Evolutionary conservation across 2,329 filamentous ascomycete species (phyloP).

Genomic region (Botrytis porri): DNA sequence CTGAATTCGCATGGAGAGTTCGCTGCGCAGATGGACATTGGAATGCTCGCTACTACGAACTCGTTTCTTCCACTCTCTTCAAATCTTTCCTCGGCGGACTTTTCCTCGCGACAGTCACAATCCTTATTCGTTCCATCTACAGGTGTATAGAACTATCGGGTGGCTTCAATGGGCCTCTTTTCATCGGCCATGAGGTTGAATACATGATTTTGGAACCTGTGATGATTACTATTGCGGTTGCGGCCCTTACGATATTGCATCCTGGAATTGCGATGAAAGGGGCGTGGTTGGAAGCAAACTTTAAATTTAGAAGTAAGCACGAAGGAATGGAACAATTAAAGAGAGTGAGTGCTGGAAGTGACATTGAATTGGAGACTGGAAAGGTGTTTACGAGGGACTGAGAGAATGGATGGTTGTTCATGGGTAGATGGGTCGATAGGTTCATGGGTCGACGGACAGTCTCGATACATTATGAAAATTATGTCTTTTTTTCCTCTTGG

Average conservation of each 20-base stretch:
- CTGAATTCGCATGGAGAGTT: constrained; percentile 27
- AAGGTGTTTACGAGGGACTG: neutral
- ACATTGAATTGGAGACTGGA: neutral
- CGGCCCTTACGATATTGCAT: constrained; percentile 47
- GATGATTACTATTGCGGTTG: constrained; percentile 48
- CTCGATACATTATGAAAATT: neutral
- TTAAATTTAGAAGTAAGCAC: constrained; percentile 24
- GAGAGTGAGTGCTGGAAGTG: neutral
- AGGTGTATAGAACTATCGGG: constrained; percentile 56
- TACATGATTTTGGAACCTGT: constrained; percentile 49
- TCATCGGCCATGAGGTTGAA: constrained; percentile 45
- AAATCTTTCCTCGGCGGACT: constrained; percentile 50
- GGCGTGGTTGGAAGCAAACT: constrained; percentile 26
- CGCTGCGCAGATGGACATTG: constrained; percentile 19
- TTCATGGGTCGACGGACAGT: too few relatives aligned
- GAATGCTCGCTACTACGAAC: constrained; percentile 26
- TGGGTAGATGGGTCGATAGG: neutral
- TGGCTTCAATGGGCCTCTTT: constrained; percentile 51
- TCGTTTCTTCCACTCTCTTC: constrained; percentile 29
- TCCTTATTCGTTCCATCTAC: constrained; percentile 57
- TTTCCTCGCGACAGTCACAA: constrained; percentile 49
- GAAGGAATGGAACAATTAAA: neutral
- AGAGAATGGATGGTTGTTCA: neutral
- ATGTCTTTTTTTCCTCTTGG: neutral
- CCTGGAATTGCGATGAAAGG: constrained; percentile 35